A percentile compares a stretch with the other conserved stretches of the same genome.
Conservation (phyloP, 192 early-diverging fungal species). For the Umbelopsis ramanniana region DNA sequence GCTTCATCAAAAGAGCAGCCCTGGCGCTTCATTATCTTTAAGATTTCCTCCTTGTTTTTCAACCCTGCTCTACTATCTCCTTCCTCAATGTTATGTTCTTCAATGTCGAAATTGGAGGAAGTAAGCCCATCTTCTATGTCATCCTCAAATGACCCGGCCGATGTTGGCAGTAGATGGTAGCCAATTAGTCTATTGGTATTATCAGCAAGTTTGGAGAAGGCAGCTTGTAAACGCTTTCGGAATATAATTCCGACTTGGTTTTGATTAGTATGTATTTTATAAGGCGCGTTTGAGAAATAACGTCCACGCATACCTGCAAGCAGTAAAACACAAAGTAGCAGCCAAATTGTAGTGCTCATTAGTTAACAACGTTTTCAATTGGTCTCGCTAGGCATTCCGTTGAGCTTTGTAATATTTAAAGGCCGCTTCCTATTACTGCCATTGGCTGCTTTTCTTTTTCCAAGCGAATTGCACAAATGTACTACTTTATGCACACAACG, state of each 20-base stretch:
- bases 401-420: too few species aligned
- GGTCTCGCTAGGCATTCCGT: too few species aligned
- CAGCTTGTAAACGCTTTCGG: slow-evolving; percentile 20
- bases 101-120: slow-evolving; percentile 57
- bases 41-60: slow-evolving; percentile 57
- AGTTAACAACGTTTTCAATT: too few species aligned
- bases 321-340: too few species aligned
- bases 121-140: slow-evolving; percentile 62
- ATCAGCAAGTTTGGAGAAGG: slow-evolving; percentile 23
- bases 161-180: slow-evolving; percentile 56
- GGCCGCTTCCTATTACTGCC: too few species aligned
- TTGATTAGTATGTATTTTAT: too few species aligned
- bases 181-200: slow-evolving; percentile 34
- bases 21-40: slow-evolving; percentile 57
- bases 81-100: slow-evolving; percentile 49
- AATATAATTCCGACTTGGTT: background rate
- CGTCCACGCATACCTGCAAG: too few species aligned
- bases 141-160: slow-evolving; percentile 49
- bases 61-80: slow-evolving; percentile 56
- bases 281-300: too few species aligned
- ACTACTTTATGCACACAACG: too few species aligned
- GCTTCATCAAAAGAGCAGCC: slow-evolving; percentile 62
- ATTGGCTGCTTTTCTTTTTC: too few species aligned
- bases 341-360: too few species aligned
- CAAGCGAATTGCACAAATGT: too few species aligned